phyloP scores from a whole-genome alignment of 345 rosid genomes.

The Linum trigynum region DNA sequence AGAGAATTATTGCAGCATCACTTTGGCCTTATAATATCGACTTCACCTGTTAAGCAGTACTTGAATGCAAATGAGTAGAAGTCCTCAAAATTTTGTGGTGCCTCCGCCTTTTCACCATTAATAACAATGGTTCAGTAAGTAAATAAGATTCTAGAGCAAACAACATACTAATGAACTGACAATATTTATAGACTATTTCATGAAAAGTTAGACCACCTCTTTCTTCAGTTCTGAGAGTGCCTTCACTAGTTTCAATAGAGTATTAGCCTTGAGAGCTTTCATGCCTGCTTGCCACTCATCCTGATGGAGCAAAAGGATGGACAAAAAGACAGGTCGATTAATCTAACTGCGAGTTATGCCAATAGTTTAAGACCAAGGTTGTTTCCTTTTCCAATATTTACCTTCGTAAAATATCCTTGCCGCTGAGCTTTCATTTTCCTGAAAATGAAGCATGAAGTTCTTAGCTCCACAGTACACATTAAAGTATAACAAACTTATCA shows the following conservation, averaged over 20 bases:
- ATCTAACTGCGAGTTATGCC: neutral
- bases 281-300: constrained; percentile 90
- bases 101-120: constrained; percentile 45
- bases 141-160: constrained; percentile 8
- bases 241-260: constrained; percentile 57
- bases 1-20: constrained; percentile 5
- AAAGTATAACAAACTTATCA: constrained; percentile 1
- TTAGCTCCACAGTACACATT: neutral
- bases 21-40: neutral
- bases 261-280: constrained; percentile 59
- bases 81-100: constrained; percentile 62
- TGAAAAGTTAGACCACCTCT: constrained; percentile 42
- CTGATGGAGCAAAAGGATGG: constrained; percentile 24
- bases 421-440: constrained; percentile 47
- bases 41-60: constrained; percentile 82
- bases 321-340: neutral
- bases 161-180: neutral
- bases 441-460: constrained; percentile 10
- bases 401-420: constrained; percentile 45
- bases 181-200: neutral
- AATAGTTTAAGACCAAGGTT: neutral
- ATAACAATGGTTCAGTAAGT: constrained; percentile 4
- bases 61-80: constrained; percentile 80
- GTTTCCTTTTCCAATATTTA: constrained; percentile 9
- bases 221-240: constrained; percentile 69